These are phyloP conservation scores for Ganoderma meredithae DNA, from an alignment of 1,284 basidiomycete genomes.

Conservation along the genomic window DNA sequence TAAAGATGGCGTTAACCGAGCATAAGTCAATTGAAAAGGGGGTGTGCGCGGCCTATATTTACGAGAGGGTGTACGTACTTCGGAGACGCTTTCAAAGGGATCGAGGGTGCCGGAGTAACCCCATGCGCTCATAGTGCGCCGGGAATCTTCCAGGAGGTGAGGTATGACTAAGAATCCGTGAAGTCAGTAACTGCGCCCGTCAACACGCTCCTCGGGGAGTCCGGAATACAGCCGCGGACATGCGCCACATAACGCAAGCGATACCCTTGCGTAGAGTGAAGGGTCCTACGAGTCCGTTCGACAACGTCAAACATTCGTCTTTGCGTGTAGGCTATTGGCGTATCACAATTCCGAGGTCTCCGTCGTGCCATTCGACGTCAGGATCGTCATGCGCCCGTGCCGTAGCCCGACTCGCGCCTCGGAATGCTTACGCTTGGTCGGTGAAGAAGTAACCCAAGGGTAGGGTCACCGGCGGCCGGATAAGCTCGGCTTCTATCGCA, in stretches of 20 bases:
- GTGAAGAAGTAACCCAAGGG: slow-evolving; percentile 7
- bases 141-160: slow-evolving; percentile 67
- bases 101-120: slow-evolving; percentile 66
- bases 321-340: slow-evolving; percentile 1
- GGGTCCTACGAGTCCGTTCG: background rate
- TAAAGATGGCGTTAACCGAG: slow-evolving; percentile 8
- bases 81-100: slow-evolving; percentile 74
- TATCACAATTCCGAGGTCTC: slow-evolving; percentile 3
- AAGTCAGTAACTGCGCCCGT: slow-evolving; percentile 15
- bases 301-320: background rate
- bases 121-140: slow-evolving; percentile 65
- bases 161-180: slow-evolving; percentile 58
- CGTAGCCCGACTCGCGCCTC: slow-evolving; percentile 1
- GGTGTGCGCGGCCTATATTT: slow-evolving; percentile 20
- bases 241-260: slow-evolving; percentile 5
- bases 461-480: slow-evolving; percentile 11
- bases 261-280: background rate
- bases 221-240: slow-evolving; percentile 6
- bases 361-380: background rate
- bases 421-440: background rate
- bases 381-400: background rate
- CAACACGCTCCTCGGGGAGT: slow-evolving; percentile 11
- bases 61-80: slow-evolving; percentile 50
- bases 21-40: background rate
- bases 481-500: slow-evolving; percentile 20